Percentiles rank a stretch among this genome's conserved stretches.
Evolutionary conservation across 169 alveolate species (phyloP).

Genomic region (Plasmodium ovale): DNA sequence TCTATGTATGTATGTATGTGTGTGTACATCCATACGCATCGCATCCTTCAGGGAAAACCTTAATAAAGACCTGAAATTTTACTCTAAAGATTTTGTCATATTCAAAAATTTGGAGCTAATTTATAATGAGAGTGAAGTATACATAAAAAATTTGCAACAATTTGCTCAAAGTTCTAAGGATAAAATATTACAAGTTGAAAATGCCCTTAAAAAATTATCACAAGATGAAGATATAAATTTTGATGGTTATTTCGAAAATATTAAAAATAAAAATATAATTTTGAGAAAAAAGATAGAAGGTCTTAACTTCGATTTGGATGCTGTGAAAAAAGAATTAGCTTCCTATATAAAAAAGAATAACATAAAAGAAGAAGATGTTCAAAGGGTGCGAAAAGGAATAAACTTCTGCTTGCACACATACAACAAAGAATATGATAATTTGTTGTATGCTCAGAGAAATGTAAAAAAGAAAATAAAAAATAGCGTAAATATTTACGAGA

Average conservation of each 20-base stretch:
- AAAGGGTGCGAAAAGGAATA: conserved; percentile 42
- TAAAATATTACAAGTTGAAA: conserved; percentile 47
- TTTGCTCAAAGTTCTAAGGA: conserved; percentile 57
- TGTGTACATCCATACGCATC: not conserved
- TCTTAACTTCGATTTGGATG: conserved; percentile 43
- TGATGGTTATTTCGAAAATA: conserved; percentile 53
- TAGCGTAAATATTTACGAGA: conserved; percentile 56
- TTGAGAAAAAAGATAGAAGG: conserved; percentile 43
- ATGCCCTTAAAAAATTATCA: conserved; percentile 20
- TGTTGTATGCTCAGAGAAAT: conserved; percentile 29
- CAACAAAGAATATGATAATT: conserved; percentile 53
- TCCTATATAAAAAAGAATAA: conserved; percentile 21
- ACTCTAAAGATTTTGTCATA: conserved; percentile 65
- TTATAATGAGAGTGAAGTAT: conserved; percentile 48
- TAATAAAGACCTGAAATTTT: conserved; percentile 41
- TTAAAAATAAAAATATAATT: conserved; percentile 35
- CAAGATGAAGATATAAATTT: conserved; percentile 15
- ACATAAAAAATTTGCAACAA: conserved; percentile 61
- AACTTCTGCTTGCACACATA: conserved; percentile 32
- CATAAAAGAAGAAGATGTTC: conserved; percentile 39
- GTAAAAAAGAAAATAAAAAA: conserved; percentile 70
- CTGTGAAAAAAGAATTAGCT: conserved; percentile 29
- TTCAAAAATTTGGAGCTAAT: conserved; percentile 59
- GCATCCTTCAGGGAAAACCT: conserved; percentile 29
- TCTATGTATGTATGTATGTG: not conserved